Conservation (phyloP, 2,329 filamentous ascomycete genomes). For the Cytospora mali region DNA sequence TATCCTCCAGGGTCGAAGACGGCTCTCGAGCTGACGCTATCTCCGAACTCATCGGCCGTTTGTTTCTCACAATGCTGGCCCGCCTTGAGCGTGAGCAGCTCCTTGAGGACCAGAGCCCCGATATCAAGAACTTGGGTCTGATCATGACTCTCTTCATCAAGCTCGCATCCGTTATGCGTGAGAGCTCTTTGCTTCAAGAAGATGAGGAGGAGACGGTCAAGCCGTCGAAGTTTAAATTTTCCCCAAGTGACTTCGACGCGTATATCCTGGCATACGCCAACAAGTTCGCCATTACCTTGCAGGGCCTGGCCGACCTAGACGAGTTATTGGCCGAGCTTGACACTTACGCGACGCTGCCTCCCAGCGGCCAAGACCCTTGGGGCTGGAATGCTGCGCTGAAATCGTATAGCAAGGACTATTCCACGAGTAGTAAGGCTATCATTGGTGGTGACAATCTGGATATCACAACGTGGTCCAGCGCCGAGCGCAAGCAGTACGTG, state of each 20-base stretch:
- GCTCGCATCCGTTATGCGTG: constrained; percentile 28
- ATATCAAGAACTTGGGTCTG: constrained; percentile 41
- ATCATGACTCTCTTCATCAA: constrained; percentile 43
- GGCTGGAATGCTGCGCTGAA: constrained; percentile 32
- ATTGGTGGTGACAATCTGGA: constrained; percentile 45
- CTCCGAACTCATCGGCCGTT: constrained; percentile 34
- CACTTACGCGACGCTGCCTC: constrained; percentile 32
- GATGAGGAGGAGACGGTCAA: constrained; percentile 28
- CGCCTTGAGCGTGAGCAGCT: constrained; percentile 38
- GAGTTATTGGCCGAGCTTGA: constrained; percentile 28
- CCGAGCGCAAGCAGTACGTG: constrained; percentile 37
- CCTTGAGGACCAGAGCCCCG: constrained; percentile 38
- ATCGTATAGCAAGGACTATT: constrained; percentile 31
- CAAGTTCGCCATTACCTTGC: constrained; percentile 38
- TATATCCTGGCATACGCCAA: constrained; percentile 41
- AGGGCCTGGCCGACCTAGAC: constrained; percentile 34
- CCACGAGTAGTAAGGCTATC: constrained; percentile 8
- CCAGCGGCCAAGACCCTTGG: constrained; percentile 35
- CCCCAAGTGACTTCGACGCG: constrained; percentile 34
- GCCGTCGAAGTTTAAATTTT: constrained; percentile 27
- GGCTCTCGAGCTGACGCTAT: constrained; percentile 30
- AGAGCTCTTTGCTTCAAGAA: constrained; percentile 29
- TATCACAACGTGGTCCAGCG: constrained; percentile 39
- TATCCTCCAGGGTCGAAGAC: constrained; percentile 35
- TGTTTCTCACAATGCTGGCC: constrained; percentile 46